A percentile compares a stretch with the other conserved stretches of the same genome.
Conservation (phyloP, 2,329 filamentous ascomycete species). For the Colletotrichum shisoi region DNA sequence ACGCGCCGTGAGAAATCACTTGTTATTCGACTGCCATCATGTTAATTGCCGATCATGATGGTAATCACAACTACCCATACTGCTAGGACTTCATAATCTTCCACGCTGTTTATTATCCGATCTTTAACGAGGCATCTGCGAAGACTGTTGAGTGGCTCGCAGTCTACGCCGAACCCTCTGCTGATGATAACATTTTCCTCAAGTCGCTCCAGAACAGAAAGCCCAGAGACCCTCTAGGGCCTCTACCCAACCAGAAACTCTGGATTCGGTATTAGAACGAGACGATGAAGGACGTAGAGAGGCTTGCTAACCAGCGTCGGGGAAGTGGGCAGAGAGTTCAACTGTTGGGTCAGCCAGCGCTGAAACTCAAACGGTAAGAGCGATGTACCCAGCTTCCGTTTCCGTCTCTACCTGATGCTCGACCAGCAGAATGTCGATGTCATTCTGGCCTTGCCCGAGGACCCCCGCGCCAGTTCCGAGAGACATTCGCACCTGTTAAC, state of each 20-base stretch:
- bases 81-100: conserved; percentile 43
- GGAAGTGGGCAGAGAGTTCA: conserved; percentile 35
- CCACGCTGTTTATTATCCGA: conserved; percentile 40
- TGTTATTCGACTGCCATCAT: conserved; percentile 15
- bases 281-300: conserved; percentile 39
- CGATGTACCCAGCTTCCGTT: conserved; percentile 34
- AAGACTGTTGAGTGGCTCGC: conserved; percentile 39
- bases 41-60: conserved; percentile 37
- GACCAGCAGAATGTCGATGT: conserved; percentile 42
- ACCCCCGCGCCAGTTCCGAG: conserved; percentile 25
- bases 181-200: conserved; percentile 23
- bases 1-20: conserved; percentile 22
- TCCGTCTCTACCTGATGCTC: conserved; percentile 41
- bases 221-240: not conserved
- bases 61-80: conserved; percentile 41
- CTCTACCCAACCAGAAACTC: conserved; percentile 22
- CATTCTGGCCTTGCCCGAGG: conserved; percentile 41
- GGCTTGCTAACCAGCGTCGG: conserved; percentile 29
- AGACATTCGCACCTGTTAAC: not conserved
- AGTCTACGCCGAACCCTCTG: conserved; percentile 37
- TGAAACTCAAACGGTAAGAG: conserved; percentile 18
- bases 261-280: conserved; percentile 40
- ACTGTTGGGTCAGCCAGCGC: conserved; percentile 33
- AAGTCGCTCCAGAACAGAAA: too few species aligned
- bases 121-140: conserved; percentile 37